Base-by-base conservation (phyloP, 257 asterid species). In the Mitragyna speciosa region DNA sequence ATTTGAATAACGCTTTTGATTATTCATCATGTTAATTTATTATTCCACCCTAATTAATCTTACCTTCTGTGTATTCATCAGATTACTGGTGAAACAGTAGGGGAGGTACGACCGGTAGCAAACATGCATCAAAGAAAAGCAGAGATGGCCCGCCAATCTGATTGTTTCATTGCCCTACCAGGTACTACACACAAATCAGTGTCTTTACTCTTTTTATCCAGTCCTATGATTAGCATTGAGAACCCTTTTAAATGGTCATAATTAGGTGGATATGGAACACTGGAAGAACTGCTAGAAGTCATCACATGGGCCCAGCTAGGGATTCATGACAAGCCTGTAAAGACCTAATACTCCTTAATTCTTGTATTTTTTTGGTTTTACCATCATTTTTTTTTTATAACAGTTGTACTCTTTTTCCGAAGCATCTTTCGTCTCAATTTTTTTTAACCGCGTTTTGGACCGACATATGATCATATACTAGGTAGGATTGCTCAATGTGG, bases 311-410 rank as follows among this genome's bases (percentile, higher is more conserved):
- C 91, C 47, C 91, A 88, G 82, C 89, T 90, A 0, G 94, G 94
- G 26, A 88, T 90, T n/a, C 94, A 90, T 79, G 83, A 90, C 82
- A 90, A 90, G 69, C 94, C 94, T n/a, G 92, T 90, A 86, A 76
- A 59, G 69, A 66, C 68, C 19, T 17, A 31, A 15, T 19, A 33
- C 26, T 31, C 12, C n/a, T 16, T 17, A 30, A 6, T 65, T 61
- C 73, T 51, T 78, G 33, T 65, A 12, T 9, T 79, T 79, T 71
- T 79, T 26, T 6, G 64, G 69, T 17, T 16, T 4, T 7, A 20
- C 36, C 15, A 20, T n/a, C 28, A 47, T 16, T 49, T 17, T 69
- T 22, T 30, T 31, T 51, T 45, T 7, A 5, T 7, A 8, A 8
- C 12, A 47, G 10, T 47, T 47, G 10, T 28, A 28, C 36, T 11